Base-by-base conservation (phyloP, 2,329 filamentous ascomycete genomes). In the Grosmannia huntii region DNA sequence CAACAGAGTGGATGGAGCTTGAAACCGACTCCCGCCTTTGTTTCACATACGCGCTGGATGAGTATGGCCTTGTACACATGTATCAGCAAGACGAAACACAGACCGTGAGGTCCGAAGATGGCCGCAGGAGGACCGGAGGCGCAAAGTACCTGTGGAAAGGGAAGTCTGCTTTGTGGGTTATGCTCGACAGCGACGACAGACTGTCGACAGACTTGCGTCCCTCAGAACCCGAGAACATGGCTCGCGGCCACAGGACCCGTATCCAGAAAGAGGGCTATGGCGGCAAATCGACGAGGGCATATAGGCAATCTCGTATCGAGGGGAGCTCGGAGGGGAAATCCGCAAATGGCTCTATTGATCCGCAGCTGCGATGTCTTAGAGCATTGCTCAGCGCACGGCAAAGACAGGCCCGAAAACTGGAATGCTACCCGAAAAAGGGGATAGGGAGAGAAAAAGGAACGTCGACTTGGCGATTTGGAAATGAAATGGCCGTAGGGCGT, bases 1-100 rank as follows among this genome's bases (percentile, higher is more conserved):
- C 90, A 68, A 95, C 84, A 36, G 91, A 96, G 68, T 86, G 84
- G 65, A 92, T 83, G 25, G 92, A 96, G 75, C 90, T 95, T 51
- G 91, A 86, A 28, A 85, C 88, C 57, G 94, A 97, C 62, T 84
- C 87, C 71, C 90, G 81, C 68, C 91, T 79, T 53, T 81, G 76
- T 16, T 68, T 67, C 14, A 73, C 67, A 48, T 55, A 55, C 1
- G 58, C 23, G n/a, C 28, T n/a, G 4, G 57, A 44, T 0, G 49
- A 3, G 6, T 54, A 55, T 38, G 33, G 25, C 14, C 63, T 55
- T 16, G 19, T n/a, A 19, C 12, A 7, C 12, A 25, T 9, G 48
- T 38, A 28, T 46, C 12, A 51, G 49, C 41, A 12, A 31, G n/a
- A 12, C 11, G 2, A 19, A 7, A n/a, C 11, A 28, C 28, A 23